Conservation (phyloP, 164 flowering plant genomes). For the Malania oleifera region DNA sequence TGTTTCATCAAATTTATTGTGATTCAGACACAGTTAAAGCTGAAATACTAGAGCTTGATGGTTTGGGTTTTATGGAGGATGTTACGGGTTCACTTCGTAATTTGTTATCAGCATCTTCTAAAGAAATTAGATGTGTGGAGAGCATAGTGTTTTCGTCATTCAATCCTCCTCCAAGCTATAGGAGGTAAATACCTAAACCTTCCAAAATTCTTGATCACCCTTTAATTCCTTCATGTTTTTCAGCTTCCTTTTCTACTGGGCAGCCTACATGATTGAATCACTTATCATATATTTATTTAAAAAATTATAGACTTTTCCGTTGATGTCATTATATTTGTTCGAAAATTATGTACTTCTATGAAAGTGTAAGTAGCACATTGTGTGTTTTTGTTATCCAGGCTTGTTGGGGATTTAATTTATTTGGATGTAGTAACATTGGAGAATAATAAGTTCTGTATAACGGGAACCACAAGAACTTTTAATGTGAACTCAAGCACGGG, state of each 20-base stretch:
- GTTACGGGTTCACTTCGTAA: slow-evolving; percentile 61
- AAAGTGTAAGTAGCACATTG: too few species aligned
- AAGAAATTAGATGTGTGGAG: slow-evolving; percentile 78
- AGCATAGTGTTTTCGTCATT: slow-evolving; percentile 91
- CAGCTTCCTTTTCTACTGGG: not conserved
- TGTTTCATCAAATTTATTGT: slow-evolving; percentile 9
- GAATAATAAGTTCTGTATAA: slow-evolving; percentile 72
- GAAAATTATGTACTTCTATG: too few species aligned
- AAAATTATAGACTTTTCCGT: not conserved
- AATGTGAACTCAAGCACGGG: slow-evolving; percentile 83
- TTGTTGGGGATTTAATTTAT: slow-evolving; percentile 93
- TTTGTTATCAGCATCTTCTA: slow-evolving; percentile 49
- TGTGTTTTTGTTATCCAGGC: slow-evolving; percentile 48
- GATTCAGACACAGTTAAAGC: slow-evolving; percentile 44
- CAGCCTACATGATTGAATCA: not conserved
- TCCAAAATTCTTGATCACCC: not conserved
- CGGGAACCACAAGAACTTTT: slow-evolving; percentile 80
- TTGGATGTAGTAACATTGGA: slow-evolving; percentile 83
- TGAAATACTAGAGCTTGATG: slow-evolving; percentile 83
- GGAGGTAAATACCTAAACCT: slow-evolving; percentile 46
- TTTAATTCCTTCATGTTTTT: not conserved
- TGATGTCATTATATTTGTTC: too few species aligned
- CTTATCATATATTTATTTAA: not conserved
- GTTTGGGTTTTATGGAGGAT: slow-evolving; percentile 92
- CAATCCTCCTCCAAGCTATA: slow-evolving; percentile 93